These are phyloP conservation scores for Starmerella roubikii DNA, from an alignment of 805 yeast species.

Conservation along the genomic window DNA sequence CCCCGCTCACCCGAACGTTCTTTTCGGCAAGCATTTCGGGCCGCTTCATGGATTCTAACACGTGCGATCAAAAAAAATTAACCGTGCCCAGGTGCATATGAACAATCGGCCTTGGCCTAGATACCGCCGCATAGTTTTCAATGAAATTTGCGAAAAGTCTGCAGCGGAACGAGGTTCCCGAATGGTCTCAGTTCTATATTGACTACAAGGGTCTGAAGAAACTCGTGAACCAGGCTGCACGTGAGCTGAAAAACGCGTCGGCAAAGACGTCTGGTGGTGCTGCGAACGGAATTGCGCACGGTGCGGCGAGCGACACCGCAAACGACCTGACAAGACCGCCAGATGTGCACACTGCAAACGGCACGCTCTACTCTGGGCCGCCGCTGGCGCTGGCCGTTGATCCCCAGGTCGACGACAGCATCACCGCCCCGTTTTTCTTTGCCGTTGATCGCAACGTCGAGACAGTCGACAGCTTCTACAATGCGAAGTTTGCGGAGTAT, in stretches of 20 bases:
- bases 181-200: constrained; percentile 73
- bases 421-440: constrained; percentile 42
- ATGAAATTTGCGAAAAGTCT: constrained; percentile 30
- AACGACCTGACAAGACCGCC: not conserved
- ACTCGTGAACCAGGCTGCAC: constrained; percentile 52
- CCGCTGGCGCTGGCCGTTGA: not conserved
- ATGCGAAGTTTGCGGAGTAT: constrained; percentile 59
- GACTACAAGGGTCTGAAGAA: constrained; percentile 77
- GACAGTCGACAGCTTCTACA: constrained; percentile 66
- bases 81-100: too few relatives aligned
- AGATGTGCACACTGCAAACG: too few relatives aligned
- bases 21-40: too few relatives aligned
- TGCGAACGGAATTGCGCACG: not conserved
- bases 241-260: constrained; percentile 22
- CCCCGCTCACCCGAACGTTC: too few relatives aligned
- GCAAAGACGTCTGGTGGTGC: not conserved
- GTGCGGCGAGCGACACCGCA: not conserved
- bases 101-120: too few relatives aligned
- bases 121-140: not conserved
- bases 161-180: constrained; percentile 79
- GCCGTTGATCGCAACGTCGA: constrained; percentile 71
- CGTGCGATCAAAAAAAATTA: too few relatives aligned
- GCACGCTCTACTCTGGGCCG: not conserved
- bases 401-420: constrained; percentile 6
- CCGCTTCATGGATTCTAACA: too few relatives aligned